Evolutionary conservation across 176 grass and related monocot species (phyloP), one percentile per base, ranked within the genome.

Genomic region (Eragrostis nindensis): DNA sequence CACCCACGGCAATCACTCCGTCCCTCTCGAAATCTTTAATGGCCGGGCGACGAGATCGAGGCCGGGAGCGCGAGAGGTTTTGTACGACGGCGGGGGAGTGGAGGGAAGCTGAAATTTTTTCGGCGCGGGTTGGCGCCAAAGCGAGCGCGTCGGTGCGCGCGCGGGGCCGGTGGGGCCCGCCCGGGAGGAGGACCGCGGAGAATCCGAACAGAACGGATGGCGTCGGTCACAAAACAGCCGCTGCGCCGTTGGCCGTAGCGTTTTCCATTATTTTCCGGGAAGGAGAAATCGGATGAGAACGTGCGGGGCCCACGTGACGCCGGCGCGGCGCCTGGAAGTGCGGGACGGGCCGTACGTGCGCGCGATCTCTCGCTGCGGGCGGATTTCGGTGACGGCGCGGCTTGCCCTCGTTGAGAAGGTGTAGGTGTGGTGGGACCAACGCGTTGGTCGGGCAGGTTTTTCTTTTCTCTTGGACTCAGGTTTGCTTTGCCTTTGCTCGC

Each of bases 41-140:
- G 15, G 74, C 40, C 1, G 24, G 43, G 44, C 17, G 71, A 38
- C 29, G 71, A 50, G 19, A 18, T 29, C 10, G 78, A 9, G 54
- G 17, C 1, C 13, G 25, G 11, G 76, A 52, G 75, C 45, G 0
- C 25, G 15, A 36, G 15, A 2, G 55, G 6, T 42, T 61, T 79
- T 80, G 50, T 69, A 69, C 6, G 40, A 66, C 0, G 11, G 3
- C 36, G 50, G 39, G 39, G 9, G 11, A 18, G 30, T 44, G 86
- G 81, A 79, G 86, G 81, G 76, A 88, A 89, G 61, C 76, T 11
- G 63, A 84, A 89, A 80, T 5, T 3, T 22, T 80, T 89, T 80
- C 63, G 44, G 64, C 70, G 36, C 19, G 53, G 42, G 40, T 89
- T 89, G 82, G 81, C 87, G 87, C 76, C 75, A 88, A 88, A 64